Conservation (phyloP, 805 yeast genomes). For the Spathaspora gorwiae region DNA sequence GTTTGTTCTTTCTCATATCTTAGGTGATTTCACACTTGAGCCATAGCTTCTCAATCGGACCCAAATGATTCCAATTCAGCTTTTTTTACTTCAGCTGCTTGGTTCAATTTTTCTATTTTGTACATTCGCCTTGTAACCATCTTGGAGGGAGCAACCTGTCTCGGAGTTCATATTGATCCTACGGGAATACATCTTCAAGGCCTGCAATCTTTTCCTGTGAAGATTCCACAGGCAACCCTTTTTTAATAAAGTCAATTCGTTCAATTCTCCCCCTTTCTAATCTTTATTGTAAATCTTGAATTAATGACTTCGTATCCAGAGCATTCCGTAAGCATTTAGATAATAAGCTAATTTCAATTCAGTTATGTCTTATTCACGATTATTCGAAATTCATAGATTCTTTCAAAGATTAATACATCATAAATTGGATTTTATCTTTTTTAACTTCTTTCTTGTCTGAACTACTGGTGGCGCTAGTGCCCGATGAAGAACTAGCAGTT, state of each 20-base stretch:
- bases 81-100: background rate
- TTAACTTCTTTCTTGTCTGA: background rate
- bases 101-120: background rate
- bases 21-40: background rate
- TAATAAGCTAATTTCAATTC: background rate
- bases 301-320: background rate
- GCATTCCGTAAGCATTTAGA: background rate
- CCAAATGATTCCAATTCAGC: background rate
- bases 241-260: background rate
- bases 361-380: background rate
- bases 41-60: background rate
- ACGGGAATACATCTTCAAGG: too few relatives aligned
- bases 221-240: background rate
- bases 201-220: background rate
- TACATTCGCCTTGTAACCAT: too few relatives aligned
- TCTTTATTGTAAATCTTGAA: background rate
- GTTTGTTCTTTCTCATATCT: background rate
- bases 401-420: background rate
- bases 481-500: background rate
- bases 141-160: background rate
- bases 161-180: too few relatives aligned
- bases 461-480: background rate
- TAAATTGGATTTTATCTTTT: background rate
- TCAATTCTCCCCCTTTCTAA: background rate
- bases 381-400: background rate